phyloP scores from a whole-genome alignment of 116 monocot genomes.

The Zostera marina region DNA sequence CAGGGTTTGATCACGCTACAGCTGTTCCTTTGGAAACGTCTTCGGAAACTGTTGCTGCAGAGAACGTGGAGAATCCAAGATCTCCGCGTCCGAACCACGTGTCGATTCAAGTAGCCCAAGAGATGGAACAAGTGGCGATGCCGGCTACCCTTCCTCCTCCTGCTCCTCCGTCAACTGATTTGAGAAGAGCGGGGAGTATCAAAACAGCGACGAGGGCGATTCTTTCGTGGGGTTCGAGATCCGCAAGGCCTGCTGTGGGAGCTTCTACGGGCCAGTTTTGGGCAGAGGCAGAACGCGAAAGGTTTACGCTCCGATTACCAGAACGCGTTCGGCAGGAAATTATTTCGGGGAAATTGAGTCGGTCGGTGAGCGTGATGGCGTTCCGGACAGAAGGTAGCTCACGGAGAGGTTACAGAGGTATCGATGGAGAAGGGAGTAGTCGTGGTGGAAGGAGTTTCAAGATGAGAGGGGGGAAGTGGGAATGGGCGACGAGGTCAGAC shows the following conservation, averaged over 20 bases:
- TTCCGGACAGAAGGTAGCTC: conserved; percentile 4
- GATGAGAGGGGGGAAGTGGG: conserved; percentile 5
- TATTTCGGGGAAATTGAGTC: conserved; percentile 14
- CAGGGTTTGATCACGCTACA: no score
- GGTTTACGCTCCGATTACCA: conserved; percentile 47
- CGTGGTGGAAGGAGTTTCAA: conserved; percentile 11
- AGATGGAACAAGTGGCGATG: neutral
- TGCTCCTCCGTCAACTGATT: neutral
- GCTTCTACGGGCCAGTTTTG: conserved; percentile 20
- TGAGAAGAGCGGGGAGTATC: conserved; percentile 12
- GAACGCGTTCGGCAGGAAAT: conserved; percentile 27
- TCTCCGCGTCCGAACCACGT: neutral
- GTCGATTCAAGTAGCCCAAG: neutral
- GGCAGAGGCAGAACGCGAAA: conserved; percentile 19
- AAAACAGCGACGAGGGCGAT: neutral
- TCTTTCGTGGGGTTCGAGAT: conserved; percentile 2
- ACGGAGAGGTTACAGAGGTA: conserved; percentile 9
- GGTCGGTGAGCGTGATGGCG: conserved; percentile 18
- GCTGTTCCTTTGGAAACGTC: neutral
- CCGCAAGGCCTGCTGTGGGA: conserved; percentile 13
- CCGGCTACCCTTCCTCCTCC: neutral
- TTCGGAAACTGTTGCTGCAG: neutral
- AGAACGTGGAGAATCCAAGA: neutral
- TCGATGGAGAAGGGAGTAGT: conserved; percentile 4
- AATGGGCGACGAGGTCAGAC: conserved; percentile 10